Conservation (phyloP, 164 flowering plant genomes). For the Liriodendron chinense region DNA sequence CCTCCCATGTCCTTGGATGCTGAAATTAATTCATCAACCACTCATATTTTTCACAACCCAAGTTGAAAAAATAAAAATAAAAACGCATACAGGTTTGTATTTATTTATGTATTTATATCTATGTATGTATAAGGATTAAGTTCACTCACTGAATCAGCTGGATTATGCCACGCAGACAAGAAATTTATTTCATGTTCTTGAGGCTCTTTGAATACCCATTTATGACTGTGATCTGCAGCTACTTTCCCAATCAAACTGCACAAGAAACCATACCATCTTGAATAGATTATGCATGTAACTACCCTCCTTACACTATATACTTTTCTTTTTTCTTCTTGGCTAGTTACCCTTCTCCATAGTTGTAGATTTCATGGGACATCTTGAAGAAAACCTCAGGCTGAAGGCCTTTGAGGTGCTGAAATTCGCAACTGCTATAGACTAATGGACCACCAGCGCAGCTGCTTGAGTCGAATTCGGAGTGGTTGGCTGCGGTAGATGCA, state of each 20-base stretch:
- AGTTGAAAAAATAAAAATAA: neutral
- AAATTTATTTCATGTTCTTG: conserved; percentile 84
- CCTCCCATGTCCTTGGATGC: conserved; percentile 99
- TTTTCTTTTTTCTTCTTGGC: neutral
- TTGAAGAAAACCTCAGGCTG: conserved; percentile 97
- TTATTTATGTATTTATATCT: neutral
- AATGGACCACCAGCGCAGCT: conserved; percentile 40
- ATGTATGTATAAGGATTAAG: neutral
- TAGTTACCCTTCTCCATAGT: conserved; percentile 91
- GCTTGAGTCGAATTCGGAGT: conserved; percentile 35
- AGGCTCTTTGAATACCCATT: conserved; percentile 83
- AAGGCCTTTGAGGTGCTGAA: conserved; percentile 67
- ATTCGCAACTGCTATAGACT: conserved; percentile 43
- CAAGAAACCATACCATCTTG: neutral
- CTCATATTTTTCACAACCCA: neutral
- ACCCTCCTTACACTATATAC: neutral
- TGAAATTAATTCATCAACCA: conserved; percentile 24
- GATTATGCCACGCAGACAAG: conserved; percentile 90
- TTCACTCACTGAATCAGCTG: conserved; percentile 71
- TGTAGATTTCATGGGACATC: conserved; percentile 99
- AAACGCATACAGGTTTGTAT: neutral
- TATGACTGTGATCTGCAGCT: conserved; percentile 93
- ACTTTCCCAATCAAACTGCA: conserved; percentile 91
- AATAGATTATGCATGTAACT: neutral
- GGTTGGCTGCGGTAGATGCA: conserved; percentile 48